Percentiles rank a stretch among this genome's conserved stretches.
These are phyloP conservation scores for Penicillium fuscoglaucum DNA, from an alignment of 2,329 filamentous ascomycete species.

Conservation along the genomic window DNA sequence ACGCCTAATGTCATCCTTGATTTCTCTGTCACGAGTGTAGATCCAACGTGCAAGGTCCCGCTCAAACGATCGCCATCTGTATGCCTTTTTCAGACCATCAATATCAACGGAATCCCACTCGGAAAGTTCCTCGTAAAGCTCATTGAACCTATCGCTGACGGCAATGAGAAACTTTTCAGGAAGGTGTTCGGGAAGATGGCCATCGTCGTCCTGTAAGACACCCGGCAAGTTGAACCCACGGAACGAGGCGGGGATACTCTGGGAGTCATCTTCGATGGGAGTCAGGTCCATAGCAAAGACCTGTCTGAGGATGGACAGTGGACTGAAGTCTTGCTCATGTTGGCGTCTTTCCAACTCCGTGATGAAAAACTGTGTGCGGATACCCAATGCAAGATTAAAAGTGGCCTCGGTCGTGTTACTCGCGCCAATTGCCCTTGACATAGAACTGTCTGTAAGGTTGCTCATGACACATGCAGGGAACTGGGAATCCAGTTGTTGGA, in stretches of 20 bases:
- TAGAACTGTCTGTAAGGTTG: constrained; percentile 22
- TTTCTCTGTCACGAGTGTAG: constrained; percentile 46
- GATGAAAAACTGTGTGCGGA: constrained; percentile 58
- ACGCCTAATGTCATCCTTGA: constrained; percentile 42
- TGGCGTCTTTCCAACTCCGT: constrained; percentile 40
- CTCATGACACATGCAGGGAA: constrained; percentile 41
- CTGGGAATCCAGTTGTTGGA: constrained; percentile 35
- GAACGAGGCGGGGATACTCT: constrained; percentile 17
- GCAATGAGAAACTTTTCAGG: constrained; percentile 35
- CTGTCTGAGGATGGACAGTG: constrained; percentile 40
- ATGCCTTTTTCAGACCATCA: constrained; percentile 46
- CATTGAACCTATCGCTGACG: constrained; percentile 41
- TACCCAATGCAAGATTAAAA: constrained; percentile 52
- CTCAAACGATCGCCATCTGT: constrained; percentile 54
- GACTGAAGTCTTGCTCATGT: constrained; percentile 38
- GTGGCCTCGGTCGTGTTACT: constrained; percentile 46
- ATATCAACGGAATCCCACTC: constrained; percentile 44
- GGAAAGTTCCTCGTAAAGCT: constrained; percentile 43
- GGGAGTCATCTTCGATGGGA: constrained; percentile 18
- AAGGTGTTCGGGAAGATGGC: constrained; percentile 40
- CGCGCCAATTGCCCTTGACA: constrained; percentile 30
- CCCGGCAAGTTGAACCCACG: constrained; percentile 30
- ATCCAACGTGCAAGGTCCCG: constrained; percentile 49
- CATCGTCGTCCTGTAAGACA: constrained; percentile 41
- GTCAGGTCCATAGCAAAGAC: constrained; percentile 43